These are phyloP conservation scores for Beauveria rudraprayagi DNA, from an alignment of 2,329 filamentous ascomycete genomes.

Conservation along the genomic window DNA sequence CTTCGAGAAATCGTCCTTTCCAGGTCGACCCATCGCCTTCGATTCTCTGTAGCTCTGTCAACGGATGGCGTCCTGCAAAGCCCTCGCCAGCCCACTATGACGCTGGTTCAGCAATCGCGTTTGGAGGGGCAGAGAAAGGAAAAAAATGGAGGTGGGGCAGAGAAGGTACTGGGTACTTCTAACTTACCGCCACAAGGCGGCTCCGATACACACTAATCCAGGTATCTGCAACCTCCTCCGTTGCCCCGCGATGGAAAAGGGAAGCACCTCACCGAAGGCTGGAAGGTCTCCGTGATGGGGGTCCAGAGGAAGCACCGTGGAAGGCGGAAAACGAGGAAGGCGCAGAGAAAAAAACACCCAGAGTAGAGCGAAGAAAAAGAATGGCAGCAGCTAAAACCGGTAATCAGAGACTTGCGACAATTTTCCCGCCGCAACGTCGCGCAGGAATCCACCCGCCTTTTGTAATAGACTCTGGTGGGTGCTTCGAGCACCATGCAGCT, in stretches of 20 bases:
- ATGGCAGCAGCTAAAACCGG: neutral
- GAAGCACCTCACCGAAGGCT: conserved; percentile 5
- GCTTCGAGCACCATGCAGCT: neutral
- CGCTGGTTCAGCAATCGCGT: conserved; percentile 2
- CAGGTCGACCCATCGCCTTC: neutral
- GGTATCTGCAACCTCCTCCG: conserved; percentile 17
- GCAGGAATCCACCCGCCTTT: conserved; percentile 1
- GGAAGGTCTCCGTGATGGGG: neutral
- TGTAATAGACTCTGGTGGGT: neutral
- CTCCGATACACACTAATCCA: neutral
- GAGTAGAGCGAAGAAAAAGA: neutral
- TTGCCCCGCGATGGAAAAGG: conserved; percentile 9
- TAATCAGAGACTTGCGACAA: neutral
- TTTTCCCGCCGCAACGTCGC: neutral
- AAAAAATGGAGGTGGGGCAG: conserved; percentile 12
- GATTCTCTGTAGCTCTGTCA: neutral
- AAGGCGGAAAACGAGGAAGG: neutral
- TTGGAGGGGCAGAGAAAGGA: conserved; percentile 14
- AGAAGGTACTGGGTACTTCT: conserved; percentile 11
- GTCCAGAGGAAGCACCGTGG: neutral
- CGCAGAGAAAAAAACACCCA: neutral
- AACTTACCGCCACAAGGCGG: neutral
- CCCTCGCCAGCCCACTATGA: conserved; percentile 8
- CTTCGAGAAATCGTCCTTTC: neutral
- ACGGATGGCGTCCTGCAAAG: neutral